These are phyloP conservation scores for Vitis labrusca DNA, from an alignment of 164 flowering plant species.

Conservation along the genomic window DNA sequence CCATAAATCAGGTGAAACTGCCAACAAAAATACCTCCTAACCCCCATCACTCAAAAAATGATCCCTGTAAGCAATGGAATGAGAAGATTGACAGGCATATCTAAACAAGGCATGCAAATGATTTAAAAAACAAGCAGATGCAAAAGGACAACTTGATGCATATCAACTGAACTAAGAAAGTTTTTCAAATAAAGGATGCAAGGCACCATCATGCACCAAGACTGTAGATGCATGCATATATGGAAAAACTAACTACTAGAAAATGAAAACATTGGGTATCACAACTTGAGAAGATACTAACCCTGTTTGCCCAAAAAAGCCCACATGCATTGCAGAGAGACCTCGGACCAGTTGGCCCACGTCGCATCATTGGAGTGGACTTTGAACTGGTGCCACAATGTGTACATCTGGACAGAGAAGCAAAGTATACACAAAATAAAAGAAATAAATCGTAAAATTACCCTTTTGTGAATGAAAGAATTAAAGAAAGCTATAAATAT, in stretches of 20 bases:
- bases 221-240: background rate
- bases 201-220: background rate
- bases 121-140: background rate
- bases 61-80: too few relatives aligned
- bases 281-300: slow-evolving; percentile 9
- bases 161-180: background rate
- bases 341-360: slow-evolving; percentile 68
- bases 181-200: background rate
- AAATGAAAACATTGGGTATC: background rate
- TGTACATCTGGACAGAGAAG: slow-evolving; percentile 34
- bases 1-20: too few relatives aligned
- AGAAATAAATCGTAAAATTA: background rate
- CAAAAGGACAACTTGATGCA: background rate
- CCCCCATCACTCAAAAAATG: too few relatives aligned
- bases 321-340: slow-evolving; percentile 78
- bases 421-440: background rate
- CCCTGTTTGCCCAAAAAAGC: slow-evolving; percentile 69
- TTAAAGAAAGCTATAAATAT: background rate
- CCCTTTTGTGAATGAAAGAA: background rate
- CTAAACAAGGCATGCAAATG: too few relatives aligned
- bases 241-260: background rate
- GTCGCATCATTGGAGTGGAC: slow-evolving; percentile 76
- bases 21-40: too few relatives aligned
- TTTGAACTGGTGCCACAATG: slow-evolving; percentile 65
- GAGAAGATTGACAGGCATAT: background rate